A percentile compares a stretch with the other conserved stretches of the same genome.
Evolutionary conservation across 2,329 filamentous ascomycete species (phyloP).

Genomic region (Clonostachys byssicola): DNA sequence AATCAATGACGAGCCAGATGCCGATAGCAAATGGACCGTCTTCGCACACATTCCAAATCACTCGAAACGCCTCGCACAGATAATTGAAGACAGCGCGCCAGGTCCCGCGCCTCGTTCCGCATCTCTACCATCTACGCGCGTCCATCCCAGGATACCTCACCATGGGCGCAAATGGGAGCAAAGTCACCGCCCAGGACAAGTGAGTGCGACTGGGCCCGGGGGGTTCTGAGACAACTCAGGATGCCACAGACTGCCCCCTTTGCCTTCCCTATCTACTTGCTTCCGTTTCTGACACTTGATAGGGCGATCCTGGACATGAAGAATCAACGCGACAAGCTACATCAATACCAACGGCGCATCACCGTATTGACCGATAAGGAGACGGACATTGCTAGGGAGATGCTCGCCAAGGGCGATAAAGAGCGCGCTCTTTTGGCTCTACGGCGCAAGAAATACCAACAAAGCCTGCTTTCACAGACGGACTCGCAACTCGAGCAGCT

Average conservation of each 20-base stretch:
- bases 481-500: slow-evolving; percentile 92
- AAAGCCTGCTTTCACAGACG: slow-evolving; percentile 81
- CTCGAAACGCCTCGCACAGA: no score
- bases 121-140: no score
- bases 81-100: no score
- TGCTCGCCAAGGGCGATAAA: slow-evolving; percentile 77
- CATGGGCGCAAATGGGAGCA: slow-evolving; percentile 54
- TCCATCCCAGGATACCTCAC: slow-evolving; percentile 3
- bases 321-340: slow-evolving; percentile 93
- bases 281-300: neutral
- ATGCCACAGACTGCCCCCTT: slow-evolving; percentile 4
- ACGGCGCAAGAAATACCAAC: slow-evolving; percentile 94
- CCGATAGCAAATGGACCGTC: no score
- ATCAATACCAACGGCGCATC: slow-evolving; percentile 92
- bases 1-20: no score
- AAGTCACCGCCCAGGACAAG: slow-evolving; percentile 77
- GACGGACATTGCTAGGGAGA: slow-evolving; percentile 79
- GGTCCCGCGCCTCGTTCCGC: no score
- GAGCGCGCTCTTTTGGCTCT: slow-evolving; percentile 79
- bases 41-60: no score
- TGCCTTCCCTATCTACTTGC: slow-evolving; percentile 4
- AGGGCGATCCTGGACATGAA: slow-evolving; percentile 98
- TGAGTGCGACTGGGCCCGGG: slow-evolving; percentile 30
- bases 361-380: slow-evolving; percentile 81
- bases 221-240: neutral